phyloP scores from a whole-genome alignment of 352 stramenopile genomes.

The Phytophthora idaei region DNA sequence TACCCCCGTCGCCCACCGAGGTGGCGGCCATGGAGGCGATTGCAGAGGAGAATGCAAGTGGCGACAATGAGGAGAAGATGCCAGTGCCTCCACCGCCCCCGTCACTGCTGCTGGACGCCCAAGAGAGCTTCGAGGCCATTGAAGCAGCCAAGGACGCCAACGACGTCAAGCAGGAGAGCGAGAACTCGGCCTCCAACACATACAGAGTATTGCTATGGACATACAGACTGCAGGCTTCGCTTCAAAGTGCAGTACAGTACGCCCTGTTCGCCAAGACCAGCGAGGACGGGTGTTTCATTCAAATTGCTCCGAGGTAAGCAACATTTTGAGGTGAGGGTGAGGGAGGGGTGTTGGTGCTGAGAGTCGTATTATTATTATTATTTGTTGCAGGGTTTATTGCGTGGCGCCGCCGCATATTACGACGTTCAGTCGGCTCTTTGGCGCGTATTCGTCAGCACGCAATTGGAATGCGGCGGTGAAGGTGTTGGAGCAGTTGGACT shows the following conservation, averaged over 20 bases:
- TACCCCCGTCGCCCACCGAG: constrained; percentile 31
- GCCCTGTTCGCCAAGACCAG: constrained; percentile 80
- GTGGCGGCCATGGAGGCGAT: constrained; percentile 37
- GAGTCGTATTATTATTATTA: constrained; percentile 2
- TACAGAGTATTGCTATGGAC: constrained; percentile 83
- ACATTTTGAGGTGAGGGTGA: neutral
- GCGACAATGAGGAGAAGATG: constrained; percentile 43
- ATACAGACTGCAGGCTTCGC: constrained; percentile 73
- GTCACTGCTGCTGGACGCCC: constrained; percentile 36
- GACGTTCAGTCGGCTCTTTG: constrained; percentile 77
- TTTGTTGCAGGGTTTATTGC: constrained; percentile 67
- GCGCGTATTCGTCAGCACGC: constrained; percentile 54
- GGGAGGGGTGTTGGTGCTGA: neutral
- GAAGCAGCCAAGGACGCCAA: constrained; percentile 62
- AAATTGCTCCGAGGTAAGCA: constrained; percentile 71
- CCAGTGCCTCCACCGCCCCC: constrained; percentile 18
- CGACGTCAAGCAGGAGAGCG: constrained; percentile 73
- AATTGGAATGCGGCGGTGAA: constrained; percentile 79
- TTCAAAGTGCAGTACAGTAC: constrained; percentile 78
- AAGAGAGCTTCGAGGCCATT: constrained; percentile 74
- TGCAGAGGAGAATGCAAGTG: constrained; percentile 20
- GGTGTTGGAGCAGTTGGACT: constrained; percentile 73
- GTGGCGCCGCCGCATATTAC: constrained; percentile 82
- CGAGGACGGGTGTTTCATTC: constrained; percentile 83
- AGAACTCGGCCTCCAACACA: constrained; percentile 72